Percentiles rank a stretch among this genome's conserved stretches.
Conservation (phyloP, 2,329 filamentous ascomycete genomes). For the Fusarium sublunatum region DNA sequence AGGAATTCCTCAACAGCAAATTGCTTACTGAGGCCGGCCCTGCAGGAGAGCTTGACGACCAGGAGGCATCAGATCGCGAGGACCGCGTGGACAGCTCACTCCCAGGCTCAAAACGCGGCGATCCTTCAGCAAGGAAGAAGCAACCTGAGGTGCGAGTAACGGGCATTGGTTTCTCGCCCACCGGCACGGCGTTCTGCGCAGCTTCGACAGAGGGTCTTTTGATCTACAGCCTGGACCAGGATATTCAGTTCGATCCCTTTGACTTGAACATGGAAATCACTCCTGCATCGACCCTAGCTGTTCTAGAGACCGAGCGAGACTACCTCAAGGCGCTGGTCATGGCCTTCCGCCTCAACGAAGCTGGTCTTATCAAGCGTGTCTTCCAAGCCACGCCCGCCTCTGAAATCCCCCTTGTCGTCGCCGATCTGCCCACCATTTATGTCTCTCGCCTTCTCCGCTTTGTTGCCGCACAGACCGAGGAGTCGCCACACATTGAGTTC, state of each 20-base stretch:
- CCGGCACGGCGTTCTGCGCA: constrained; percentile 90
- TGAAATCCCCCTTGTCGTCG: constrained; percentile 82
- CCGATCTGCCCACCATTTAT: constrained; percentile 84
- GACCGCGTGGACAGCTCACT: constrained; percentile 82
- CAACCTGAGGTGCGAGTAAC: constrained; percentile 86
- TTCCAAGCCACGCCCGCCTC: constrained; percentile 83
- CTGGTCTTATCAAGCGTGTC: constrained; percentile 81
- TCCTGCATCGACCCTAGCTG: constrained; percentile 80
- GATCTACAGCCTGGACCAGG: constrained; percentile 89
- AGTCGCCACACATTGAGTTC: constrained; percentile 94
- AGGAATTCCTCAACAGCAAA: constrained; percentile 96
- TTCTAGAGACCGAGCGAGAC: constrained; percentile 75
- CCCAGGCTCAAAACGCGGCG: constrained; percentile 86
- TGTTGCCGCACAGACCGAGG: constrained; percentile 86
- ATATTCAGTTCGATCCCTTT: constrained; percentile 91
- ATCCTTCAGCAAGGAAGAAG: constrained; percentile 81
- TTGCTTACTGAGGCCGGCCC: constrained; percentile 92
- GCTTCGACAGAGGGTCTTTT: constrained; percentile 94
- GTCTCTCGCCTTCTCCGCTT: constrained; percentile 86
- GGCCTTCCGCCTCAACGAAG: constrained; percentile 95
- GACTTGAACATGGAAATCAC: constrained; percentile 96
- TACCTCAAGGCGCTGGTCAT: constrained; percentile 94
- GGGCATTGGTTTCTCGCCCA: constrained; percentile 86
- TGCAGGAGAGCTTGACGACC: constrained; percentile 83
- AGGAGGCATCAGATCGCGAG: constrained; percentile 89